Evolutionary conservation across 495 filamentous ascomycete species (phyloP), one percentile per base, ranked within the genome.

Genomic region (Antarctomyces pellizariae): DNA sequence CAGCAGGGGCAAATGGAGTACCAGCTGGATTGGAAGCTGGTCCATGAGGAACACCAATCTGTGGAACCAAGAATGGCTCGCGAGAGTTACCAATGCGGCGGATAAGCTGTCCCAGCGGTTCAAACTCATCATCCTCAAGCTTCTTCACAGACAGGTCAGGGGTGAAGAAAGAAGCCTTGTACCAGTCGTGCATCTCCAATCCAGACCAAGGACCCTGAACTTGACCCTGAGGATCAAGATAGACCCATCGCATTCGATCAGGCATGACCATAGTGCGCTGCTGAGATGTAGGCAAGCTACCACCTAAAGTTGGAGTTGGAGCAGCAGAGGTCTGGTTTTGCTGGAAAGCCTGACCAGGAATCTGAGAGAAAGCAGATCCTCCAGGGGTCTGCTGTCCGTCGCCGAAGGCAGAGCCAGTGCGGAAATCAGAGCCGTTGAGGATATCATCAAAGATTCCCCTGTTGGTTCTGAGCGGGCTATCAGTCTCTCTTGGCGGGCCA

Each of bases 171-270:
- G 82, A 80, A 24, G 79, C 89, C 49, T 93, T 92, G 52, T 91
- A 97, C 86, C 86, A 97, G 39, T 97, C 86, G 41, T 97, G 83
- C 86, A 97, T 97, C 47, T 95, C 86, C 25, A 97, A 56, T 3
- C 86, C 86, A 20, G 77, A 89, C 57, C 80, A 97, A 3, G 86
- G 86, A 1, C 86, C 86, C 48, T 95, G 86, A 18, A 75, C 71
- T 24, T 72, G 69, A 21, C 84, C 82, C 45, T 84, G 74, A 3
- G 89, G 86, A 46, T 97, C 86, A 16, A 83, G 69, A 42, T 97
- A 97, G 16, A 91, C 84, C 86, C 86, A 97, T 36, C 83, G 64
- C 75, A 97, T 97, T 11, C 90, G 63, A 46, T 97, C 86, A 10
- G 86, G 86, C 86, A 97, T 95, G n/a, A 97, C 84, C 76, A 95